Evolutionary conservation across 139 green algal genomes (phyloP).

Genomic region (Chlamydomonas schloesseri): DNA sequence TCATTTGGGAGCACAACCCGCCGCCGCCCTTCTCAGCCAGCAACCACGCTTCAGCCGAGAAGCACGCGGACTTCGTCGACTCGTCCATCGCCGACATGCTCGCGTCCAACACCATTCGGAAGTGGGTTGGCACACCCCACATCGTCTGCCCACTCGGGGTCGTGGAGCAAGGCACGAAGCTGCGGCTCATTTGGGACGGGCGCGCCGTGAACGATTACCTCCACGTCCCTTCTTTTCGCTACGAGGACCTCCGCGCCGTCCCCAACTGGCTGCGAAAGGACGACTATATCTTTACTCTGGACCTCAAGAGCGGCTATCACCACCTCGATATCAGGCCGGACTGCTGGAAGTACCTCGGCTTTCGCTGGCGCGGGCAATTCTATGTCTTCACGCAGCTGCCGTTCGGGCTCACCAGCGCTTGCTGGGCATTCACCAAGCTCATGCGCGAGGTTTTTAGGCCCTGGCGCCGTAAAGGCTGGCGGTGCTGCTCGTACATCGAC

Average conservation of each 20-base stretch:
- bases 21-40: neutral
- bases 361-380: neutral
- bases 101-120: neutral
- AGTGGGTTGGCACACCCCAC: neutral
- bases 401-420: constrained; percentile 16
- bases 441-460: neutral
- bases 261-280: neutral
- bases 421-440: constrained; percentile 43
- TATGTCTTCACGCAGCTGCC: constrained; percentile 34
- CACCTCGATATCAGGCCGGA: neutral
- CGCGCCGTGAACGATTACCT: constrained; percentile 1
- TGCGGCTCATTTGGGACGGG: constrained; percentile 1
- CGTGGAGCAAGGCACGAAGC: neutral
- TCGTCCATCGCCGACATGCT: neutral
- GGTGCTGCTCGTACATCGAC: constrained; percentile 9
- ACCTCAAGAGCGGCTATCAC: constrained; percentile 26
- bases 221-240: neutral
- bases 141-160: constrained; percentile 21
- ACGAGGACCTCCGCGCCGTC: neutral
- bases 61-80: neutral
- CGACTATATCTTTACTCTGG: constrained; percentile 20
- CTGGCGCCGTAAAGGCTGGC: neutral
- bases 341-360: constrained; percentile 17
- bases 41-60: neutral
- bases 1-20: neutral